These are phyloP conservation scores for Clarireedia monteithiana DNA, from an alignment of 2,329 filamentous ascomycete genomes.

Conservation along the genomic window DNA sequence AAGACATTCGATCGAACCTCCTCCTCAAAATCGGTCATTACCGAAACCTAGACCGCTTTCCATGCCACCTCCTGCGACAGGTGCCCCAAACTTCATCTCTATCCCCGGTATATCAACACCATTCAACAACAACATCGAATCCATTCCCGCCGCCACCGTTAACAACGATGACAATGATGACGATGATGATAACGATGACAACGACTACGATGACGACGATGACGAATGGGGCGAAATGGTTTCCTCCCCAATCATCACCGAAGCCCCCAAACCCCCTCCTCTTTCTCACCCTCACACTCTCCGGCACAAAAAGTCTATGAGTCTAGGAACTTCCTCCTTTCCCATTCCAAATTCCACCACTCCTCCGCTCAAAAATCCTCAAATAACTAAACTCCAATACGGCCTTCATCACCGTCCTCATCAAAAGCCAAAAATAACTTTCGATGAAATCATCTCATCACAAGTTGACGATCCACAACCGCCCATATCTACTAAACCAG, in stretches of 20 bases:
- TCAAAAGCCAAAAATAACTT: conserved; percentile 7
- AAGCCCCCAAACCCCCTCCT: conserved; percentile 8
- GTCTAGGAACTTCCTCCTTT: conserved; percentile 5
- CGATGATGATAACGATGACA: conserved; percentile 26
- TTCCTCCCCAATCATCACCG: conserved; percentile 24
- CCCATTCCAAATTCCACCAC: background rate
- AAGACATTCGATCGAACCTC: background rate
- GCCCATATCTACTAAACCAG: no score
- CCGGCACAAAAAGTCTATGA: conserved; percentile 21
- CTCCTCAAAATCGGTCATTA: background rate
- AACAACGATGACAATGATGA: background rate
- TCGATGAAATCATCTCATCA: conserved; percentile 6
- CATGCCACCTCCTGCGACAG: background rate
- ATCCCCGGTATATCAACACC: background rate
- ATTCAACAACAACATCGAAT: no score
- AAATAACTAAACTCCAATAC: conserved; percentile 3
- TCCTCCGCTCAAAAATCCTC: conserved; percentile 6
- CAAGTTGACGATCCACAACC: background rate
- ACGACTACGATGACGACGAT: conserved; percentile 22
- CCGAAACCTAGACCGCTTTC: conserved; percentile 3
- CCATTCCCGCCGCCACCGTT: background rate
- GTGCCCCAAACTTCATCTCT: background rate
- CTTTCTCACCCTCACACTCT: background rate
- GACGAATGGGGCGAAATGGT: conserved; percentile 35
- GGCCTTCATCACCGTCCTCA: background rate